A percentile compares a stretch with the other conserved stretches of the same genome.
These are phyloP conservation scores for Candida pseudoviswanathii DNA, from an alignment of 1,139 yeast species.

Conservation along the genomic window DNA sequence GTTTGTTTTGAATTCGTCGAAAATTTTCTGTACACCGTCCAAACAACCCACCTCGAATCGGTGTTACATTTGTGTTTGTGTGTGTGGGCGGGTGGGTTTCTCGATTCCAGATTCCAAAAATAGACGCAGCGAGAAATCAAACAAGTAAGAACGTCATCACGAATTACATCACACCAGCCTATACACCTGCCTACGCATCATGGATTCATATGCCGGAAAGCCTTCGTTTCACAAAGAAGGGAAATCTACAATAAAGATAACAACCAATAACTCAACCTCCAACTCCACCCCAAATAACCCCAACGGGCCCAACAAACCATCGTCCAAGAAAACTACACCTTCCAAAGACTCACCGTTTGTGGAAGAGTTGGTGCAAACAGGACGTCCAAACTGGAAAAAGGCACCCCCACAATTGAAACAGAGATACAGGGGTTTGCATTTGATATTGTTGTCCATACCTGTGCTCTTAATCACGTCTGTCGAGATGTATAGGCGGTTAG, in stretches of 20 bases:
- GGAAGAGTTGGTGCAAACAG: conserved; percentile 40
- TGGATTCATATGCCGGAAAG: conserved; percentile 15
- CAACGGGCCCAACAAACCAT: no score
- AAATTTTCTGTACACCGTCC: background rate
- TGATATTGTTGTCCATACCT: conserved; percentile 45
- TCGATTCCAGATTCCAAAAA: background rate
- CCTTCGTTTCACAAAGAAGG: conserved; percentile 39
- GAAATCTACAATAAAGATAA: conserved; percentile 13
- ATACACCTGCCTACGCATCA: background rate
- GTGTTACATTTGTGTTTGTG: conserved; percentile 1
- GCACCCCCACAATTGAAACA: conserved; percentile 44
- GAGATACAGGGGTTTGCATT: conserved; percentile 42
- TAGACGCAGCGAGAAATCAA: background rate
- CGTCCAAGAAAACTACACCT: no score
- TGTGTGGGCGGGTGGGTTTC: background rate
- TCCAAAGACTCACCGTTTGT: conserved; percentile 36
- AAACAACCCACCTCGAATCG: no score
- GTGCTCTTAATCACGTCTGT: conserved; percentile 35
- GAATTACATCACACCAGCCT: background rate
- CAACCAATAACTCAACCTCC: conserved; percentile 10
- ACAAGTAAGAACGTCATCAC: background rate
- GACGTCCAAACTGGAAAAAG: conserved; percentile 48
- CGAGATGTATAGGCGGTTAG: conserved; percentile 41
- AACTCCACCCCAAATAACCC: conserved; percentile 18
- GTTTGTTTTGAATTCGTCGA: background rate